A percentile compares a stretch with the other conserved stretches of the same genome.
phyloP scores from a whole-genome alignment of 2,329 filamentous ascomycete species.

The Knufia petricola region DNA sequence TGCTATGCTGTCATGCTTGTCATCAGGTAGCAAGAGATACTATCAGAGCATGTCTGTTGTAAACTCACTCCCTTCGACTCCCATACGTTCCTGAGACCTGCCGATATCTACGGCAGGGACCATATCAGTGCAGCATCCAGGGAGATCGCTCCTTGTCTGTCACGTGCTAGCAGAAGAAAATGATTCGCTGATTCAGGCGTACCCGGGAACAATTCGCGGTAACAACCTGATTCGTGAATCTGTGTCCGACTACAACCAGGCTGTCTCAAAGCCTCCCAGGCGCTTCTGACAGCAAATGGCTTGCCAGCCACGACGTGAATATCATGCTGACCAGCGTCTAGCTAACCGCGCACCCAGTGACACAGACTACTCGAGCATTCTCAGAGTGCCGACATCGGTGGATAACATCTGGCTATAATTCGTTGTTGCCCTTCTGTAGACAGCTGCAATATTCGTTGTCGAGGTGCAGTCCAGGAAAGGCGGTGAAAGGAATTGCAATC shows the following conservation, averaged over 20 bases:
- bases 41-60: too few species aligned
- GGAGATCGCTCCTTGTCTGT: too few species aligned
- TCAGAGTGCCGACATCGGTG: constrained; percentile 6
- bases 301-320: not conserved
- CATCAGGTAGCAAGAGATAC: too few species aligned
- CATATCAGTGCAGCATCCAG: too few species aligned
- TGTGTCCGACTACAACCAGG: not conserved
- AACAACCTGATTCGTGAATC: too few species aligned
- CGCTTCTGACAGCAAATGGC: constrained; percentile 1
- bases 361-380: constrained; percentile 8
- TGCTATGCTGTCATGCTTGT: too few species aligned
- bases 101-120: too few species aligned
- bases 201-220: too few species aligned
- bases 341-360: constrained; percentile 8
- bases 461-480: not conserved
- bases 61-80: too few species aligned
- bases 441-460: not conserved
- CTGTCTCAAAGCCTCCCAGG: not conserved
- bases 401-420: constrained; percentile 3
- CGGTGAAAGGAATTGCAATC: constrained; percentile 8
- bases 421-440: constrained; percentile 4
- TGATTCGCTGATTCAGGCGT: not conserved
- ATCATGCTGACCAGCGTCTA: not conserved
- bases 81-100: too few species aligned
- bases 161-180: too few species aligned